Evolutionary conservation across 148 eudicot genomes (phyloP).

Genomic region (Silene latifolia): DNA sequence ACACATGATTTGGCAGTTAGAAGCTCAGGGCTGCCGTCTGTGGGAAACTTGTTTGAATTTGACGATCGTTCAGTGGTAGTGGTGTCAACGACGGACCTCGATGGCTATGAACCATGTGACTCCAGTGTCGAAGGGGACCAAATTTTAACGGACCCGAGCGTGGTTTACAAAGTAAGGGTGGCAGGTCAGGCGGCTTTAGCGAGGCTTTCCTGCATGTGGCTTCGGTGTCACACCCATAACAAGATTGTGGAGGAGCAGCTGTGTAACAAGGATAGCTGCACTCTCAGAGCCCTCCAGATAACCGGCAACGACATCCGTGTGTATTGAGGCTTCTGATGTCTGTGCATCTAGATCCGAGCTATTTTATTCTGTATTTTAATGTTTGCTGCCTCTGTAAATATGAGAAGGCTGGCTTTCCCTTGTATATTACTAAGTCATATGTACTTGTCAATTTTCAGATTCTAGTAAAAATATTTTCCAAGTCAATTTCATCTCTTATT

Average conservation of each 20-base stretch:
- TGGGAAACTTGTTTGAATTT: conserved; percentile 41
- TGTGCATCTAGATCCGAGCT: conserved; percentile 20
- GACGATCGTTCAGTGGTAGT: conserved; percentile 73
- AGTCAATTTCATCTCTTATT: too few species aligned
- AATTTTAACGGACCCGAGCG: conserved; percentile 44
- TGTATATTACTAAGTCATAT: conserved; percentile 17
- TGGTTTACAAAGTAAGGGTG: conserved; percentile 49
- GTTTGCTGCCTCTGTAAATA: conserved; percentile 21
- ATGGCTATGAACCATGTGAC: conserved; percentile 47
- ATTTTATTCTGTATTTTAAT: conserved; percentile 17
- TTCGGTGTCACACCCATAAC: conserved; percentile 44
- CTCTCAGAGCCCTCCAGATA: conserved; percentile 33
- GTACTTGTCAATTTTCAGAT: not conserved
- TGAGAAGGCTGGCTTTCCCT: conserved; percentile 23
- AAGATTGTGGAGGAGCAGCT: conserved; percentile 41
- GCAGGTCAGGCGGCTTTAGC: conserved; percentile 63
- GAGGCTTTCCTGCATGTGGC: conserved; percentile 62
- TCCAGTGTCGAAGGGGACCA: conserved; percentile 18
- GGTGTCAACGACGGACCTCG: conserved; percentile 58
- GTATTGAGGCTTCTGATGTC: conserved; percentile 33
- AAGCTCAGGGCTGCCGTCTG: conserved; percentile 27
- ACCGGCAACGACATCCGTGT: conserved; percentile 55
- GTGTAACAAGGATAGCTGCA: conserved; percentile 28
- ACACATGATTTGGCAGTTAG: conserved; percentile 17
- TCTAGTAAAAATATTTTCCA: not conserved